Evolutionary conservation across 2,329 filamentous ascomycete species (phyloP).

Genomic region (Neonectria coccinea): DNA sequence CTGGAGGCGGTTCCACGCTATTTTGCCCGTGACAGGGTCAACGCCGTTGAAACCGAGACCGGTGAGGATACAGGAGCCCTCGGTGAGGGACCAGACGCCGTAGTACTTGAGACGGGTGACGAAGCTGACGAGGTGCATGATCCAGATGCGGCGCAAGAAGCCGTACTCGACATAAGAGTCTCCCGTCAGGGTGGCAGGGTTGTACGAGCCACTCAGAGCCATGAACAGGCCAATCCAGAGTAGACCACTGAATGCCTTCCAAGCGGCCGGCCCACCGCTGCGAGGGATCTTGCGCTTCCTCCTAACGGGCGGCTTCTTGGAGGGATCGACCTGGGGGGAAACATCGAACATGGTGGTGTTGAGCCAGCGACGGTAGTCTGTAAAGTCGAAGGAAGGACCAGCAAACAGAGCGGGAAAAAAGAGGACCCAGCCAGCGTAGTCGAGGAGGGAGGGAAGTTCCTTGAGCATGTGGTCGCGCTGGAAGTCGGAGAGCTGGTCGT

Average conservation of each 20-base stretch:
- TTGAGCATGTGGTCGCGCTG: constrained; percentile 86
- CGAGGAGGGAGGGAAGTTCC: constrained; percentile 78
- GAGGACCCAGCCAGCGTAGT: constrained; percentile 90
- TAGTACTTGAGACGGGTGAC: constrained; percentile 93
- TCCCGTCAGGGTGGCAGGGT: constrained; percentile 71
- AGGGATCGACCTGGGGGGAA: constrained; percentile 82
- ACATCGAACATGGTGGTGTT: constrained; percentile 95
- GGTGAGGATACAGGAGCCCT: constrained; percentile 93
- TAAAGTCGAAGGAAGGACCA: constrained; percentile 94
- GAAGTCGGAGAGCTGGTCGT: constrained; percentile 83
- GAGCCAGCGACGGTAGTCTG: constrained; percentile 92
- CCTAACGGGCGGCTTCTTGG: constrained; percentile 85
- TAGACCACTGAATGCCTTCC: constrained; percentile 79
- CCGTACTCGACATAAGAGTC: constrained; percentile 74
- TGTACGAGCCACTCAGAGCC: constrained; percentile 76
- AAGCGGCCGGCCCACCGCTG: constrained; percentile 84
- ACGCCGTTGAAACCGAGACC: constrained; percentile 96
- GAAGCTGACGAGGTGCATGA: constrained; percentile 86
- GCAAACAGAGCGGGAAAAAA: constrained; percentile 94
- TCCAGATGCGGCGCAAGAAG: constrained; percentile 79
- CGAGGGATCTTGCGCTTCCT: constrained; percentile 94
- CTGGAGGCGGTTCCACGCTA: constrained; percentile 87
- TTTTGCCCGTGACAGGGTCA: constrained; percentile 84
- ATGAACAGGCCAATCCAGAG: constrained; percentile 85
- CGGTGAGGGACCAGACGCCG: constrained; percentile 92